A percentile compares a stretch with the other conserved stretches of the same genome.
Conservation (phyloP, 2,329 filamentous ascomycete genomes). For the Cytospora piceicola region DNA sequence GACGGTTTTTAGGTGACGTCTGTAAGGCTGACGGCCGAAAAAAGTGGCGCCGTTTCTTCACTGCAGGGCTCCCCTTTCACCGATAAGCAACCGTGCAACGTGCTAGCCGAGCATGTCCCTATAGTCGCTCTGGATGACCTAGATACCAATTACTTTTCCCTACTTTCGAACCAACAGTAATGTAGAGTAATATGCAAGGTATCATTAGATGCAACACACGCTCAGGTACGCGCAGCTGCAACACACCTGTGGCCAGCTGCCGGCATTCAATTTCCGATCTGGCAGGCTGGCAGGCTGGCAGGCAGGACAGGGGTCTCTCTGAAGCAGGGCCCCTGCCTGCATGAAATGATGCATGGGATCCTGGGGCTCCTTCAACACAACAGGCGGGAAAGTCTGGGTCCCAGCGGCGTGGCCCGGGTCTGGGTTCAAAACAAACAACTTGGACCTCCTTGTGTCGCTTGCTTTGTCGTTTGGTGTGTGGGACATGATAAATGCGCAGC, state of each 20-base stretch:
- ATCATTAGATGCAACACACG: background rate
- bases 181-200: background rate
- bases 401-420: constrained; percentile 1
- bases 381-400: constrained; percentile 17
- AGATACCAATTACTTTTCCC: background rate
- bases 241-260: constrained; percentile 21
- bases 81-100: background rate
- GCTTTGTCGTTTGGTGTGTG: constrained; percentile 6
- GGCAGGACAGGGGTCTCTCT: constrained; percentile 12
- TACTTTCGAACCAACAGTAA: background rate
- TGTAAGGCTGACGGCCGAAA: constrained; percentile 23
- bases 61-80: constrained; percentile 9
- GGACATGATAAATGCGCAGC: constrained; percentile 17
- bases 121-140: background rate
- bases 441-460: constrained; percentile 22
- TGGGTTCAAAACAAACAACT: constrained; percentile 19
- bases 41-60: constrained; percentile 10
- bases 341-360: constrained; percentile 17
- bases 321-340: constrained; percentile 5
- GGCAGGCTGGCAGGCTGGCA: background rate
- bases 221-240: constrained; percentile 5
- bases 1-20: constrained; percentile 20
- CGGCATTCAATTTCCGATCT: background rate
- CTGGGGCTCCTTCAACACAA: constrained; percentile 4
- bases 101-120: background rate